phyloP scores from a whole-genome alignment of 148 eudicot genomes.

The Chenopodium suecicum region DNA sequence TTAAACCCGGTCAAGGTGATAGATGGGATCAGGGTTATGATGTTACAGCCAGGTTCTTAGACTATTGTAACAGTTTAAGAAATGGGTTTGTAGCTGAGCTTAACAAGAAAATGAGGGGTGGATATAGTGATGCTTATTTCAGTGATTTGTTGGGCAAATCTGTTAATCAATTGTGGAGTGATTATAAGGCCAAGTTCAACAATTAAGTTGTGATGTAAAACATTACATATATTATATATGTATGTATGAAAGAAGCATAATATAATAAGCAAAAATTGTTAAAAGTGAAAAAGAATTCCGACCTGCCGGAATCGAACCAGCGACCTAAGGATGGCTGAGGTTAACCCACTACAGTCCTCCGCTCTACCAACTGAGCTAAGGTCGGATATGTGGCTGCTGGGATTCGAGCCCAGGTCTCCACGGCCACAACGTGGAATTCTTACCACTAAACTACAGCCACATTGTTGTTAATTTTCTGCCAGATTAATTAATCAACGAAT shows the following conservation, averaged over 20 bases:
- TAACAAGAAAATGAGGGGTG: constrained; percentile 41
- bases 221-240: no score
- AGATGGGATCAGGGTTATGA: constrained; percentile 49
- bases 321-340: constrained; percentile 18
- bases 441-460: constrained; percentile 32
- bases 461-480: not conserved
- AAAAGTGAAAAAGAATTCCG: not conserved
- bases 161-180: constrained; percentile 39
- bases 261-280: no score
- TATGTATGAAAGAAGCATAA: not conserved
- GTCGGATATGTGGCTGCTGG: constrained; percentile 31
- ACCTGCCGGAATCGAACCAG: constrained; percentile 18
- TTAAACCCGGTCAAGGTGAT: constrained; percentile 40
- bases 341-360: no score
- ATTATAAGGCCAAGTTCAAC: constrained; percentile 24
- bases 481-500: not conserved
- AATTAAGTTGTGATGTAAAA: not conserved
- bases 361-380: constrained; percentile 12
- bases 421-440: constrained; percentile 34
- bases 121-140: constrained; percentile 32
- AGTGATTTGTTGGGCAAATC: constrained; percentile 40
- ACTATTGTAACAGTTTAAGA: constrained; percentile 45
- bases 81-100: constrained; percentile 47
- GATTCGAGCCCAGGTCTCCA: constrained; percentile 35
- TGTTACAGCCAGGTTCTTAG: constrained; percentile 46